These are phyloP conservation scores for Ceratonia siliqua DNA, from an alignment of 306 rosid species.

Conservation along the genomic window DNA sequence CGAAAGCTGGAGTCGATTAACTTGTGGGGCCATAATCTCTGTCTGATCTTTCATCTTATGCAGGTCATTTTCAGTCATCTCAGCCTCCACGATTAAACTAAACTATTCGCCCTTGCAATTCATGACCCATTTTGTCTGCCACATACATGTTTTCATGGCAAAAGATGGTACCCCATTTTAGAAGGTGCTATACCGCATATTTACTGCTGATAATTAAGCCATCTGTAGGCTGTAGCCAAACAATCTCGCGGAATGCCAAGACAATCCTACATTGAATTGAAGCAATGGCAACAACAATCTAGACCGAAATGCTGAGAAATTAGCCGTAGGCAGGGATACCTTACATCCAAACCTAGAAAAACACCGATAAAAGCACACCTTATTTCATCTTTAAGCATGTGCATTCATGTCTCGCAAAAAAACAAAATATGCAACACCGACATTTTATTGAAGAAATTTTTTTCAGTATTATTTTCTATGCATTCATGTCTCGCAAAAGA, in stretches of 20 bases:
- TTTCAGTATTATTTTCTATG: conserved; percentile 5
- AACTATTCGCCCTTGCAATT: conserved; percentile 31
- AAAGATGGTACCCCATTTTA: conserved; percentile 14
- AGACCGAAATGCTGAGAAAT: background rate
- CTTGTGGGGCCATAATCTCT: conserved; percentile 28
- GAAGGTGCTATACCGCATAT: background rate
- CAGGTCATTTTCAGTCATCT: conserved; percentile 40
- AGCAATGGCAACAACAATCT: conserved; percentile 16
- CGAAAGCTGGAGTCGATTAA: conserved; percentile 27
- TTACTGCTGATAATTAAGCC: conserved; percentile 34
- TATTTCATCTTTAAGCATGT: conserved; percentile 23
- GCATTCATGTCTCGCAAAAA: background rate
- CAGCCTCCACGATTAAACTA: conserved; percentile 26
- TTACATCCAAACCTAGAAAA: background rate
- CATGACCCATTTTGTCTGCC: conserved; percentile 49
- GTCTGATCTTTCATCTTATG: conserved; percentile 31
- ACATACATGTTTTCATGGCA: conserved; percentile 25
- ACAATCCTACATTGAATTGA: conserved; percentile 1
- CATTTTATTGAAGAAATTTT: background rate
- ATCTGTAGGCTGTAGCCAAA: conserved; percentile 25
- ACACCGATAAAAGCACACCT: background rate
- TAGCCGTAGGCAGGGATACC: conserved; percentile 14
- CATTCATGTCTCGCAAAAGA: no score
- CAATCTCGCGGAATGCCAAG: conserved; percentile 21
- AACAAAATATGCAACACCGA: background rate